Conservation (phyloP, 2,329 filamentous ascomycete genomes). For the Sporothrix mexicana region DNA sequence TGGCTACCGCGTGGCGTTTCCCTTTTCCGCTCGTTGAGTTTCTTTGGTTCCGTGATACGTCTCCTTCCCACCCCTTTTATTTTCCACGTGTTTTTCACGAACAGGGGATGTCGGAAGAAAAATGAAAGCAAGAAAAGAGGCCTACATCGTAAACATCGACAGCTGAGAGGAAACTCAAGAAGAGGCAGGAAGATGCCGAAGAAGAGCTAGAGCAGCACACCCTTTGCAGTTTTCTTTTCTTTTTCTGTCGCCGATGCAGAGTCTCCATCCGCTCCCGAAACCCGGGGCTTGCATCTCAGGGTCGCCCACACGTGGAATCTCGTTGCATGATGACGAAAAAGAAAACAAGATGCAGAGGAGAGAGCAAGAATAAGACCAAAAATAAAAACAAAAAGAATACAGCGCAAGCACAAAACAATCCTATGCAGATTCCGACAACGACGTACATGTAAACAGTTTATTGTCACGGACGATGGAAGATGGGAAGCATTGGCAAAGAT, state of each 20-base stretch:
- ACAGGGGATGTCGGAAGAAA: not conserved
- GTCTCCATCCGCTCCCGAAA: not conserved
- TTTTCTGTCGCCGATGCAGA: not conserved
- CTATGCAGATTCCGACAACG: not conserved
- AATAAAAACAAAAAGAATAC: not conserved
- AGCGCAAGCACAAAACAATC: not conserved
- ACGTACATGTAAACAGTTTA: not conserved
- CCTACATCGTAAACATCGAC: not conserved
- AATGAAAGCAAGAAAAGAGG: not conserved
- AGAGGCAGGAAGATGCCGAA: not conserved
- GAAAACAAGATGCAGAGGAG: not conserved
- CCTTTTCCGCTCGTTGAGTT: not conserved
- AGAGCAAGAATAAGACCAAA: not conserved
- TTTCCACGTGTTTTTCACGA: slow-evolving; percentile 29
- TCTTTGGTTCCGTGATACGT: not conserved
- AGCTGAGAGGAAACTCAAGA: not conserved
- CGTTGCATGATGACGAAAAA: slow-evolving; percentile 14
- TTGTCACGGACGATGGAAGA: not conserved
- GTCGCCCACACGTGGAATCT: not conserved
- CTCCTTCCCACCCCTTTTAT: not conserved
- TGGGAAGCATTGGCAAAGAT: not conserved
- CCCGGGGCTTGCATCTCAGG: not conserved
- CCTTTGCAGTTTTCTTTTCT: slow-evolving; percentile 8
- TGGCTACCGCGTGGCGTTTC: not conserved
- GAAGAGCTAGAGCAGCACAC: no score